Evolutionary conservation across 164 flowering plant genomes (phyloP).

Genomic region (Stephania yunnanensis): DNA sequence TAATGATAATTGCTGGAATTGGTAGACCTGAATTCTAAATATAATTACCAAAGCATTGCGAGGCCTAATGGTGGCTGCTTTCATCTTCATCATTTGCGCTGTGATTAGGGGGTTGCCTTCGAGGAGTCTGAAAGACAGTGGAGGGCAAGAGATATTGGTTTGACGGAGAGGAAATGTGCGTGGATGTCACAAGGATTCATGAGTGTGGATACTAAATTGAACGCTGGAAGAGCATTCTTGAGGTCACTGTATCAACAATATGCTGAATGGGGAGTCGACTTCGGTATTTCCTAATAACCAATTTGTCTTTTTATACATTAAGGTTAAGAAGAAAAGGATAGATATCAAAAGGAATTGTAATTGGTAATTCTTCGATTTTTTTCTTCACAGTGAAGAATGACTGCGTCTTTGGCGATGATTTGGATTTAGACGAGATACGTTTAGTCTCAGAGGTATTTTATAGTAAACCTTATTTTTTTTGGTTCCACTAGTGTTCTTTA

Average conservation of each 20-base stretch:
- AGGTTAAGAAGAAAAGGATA: neutral
- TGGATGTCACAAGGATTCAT: slow-evolving; percentile 96
- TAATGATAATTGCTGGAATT: neutral
- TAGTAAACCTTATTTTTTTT: neutral
- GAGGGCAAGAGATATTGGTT: slow-evolving; percentile 71
- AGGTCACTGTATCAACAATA: slow-evolving; percentile 81
- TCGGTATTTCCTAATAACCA: slow-evolving; percentile 37
- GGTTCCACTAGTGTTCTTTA: neutral
- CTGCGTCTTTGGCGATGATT: slow-evolving; percentile 89
- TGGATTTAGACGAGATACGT: slow-evolving; percentile 61
- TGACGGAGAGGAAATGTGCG: slow-evolving; percentile 55
- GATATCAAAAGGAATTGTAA: neutral
- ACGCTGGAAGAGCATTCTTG: slow-evolving; percentile 80
- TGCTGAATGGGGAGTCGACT: slow-evolving; percentile 96
- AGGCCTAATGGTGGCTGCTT: slow-evolving; percentile 3
- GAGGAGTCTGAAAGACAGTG: slow-evolving; percentile 56
- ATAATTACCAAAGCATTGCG: neutral
- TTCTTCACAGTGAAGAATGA: slow-evolving; percentile 75
- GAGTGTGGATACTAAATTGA: slow-evolving; percentile 69
- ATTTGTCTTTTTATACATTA: neutral
- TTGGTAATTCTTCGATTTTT: neutral
- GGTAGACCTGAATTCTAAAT: neutral
- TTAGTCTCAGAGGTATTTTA: slow-evolving; percentile 63
- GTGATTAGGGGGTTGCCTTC: slow-evolving; percentile 54
- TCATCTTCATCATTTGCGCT: neutral